These are phyloP conservation scores for Pyrenophora tritici-repentis DNA, from an alignment of 2,329 filamentous ascomycete species.

Conservation along the genomic window DNA sequence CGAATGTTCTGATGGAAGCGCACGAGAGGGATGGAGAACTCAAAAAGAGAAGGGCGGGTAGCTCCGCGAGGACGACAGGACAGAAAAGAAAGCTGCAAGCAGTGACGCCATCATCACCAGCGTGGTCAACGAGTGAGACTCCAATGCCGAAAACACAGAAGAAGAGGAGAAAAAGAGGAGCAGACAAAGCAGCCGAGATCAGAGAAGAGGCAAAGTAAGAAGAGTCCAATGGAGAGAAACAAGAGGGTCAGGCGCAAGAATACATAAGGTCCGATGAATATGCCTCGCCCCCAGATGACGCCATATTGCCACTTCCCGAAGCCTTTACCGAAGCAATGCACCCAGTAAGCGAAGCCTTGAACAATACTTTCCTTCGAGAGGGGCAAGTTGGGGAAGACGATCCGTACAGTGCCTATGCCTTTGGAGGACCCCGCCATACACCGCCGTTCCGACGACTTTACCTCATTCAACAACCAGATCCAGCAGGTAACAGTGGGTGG, in stretches of 20 bases:
- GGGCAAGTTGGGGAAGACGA: conserved; percentile 9
- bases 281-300: not conserved
- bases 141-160: not conserved
- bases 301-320: not conserved
- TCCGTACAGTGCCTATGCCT: conserved; percentile 21
- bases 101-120: not conserved
- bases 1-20: not conserved
- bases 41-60: not conserved
- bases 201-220: not conserved
- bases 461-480: conserved; percentile 14
- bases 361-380: conserved; percentile 5
- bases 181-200: not conserved
- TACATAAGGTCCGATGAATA: conserved; percentile 7
- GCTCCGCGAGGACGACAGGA: not conserved
- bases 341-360: not conserved
- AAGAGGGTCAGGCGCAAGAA: not conserved
- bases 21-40: not conserved
- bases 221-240: not conserved
- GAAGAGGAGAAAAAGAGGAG: not conserved
- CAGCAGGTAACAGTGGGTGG: conserved; percentile 26
- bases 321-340: not conserved
- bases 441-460: conserved; percentile 27
- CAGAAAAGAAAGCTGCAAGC: not conserved
- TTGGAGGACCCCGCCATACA: conserved; percentile 21
- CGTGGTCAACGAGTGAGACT: not conserved